Conservation (phyloP, 768 basidiomycete genomes). For the Podaxis sp. region DNA sequence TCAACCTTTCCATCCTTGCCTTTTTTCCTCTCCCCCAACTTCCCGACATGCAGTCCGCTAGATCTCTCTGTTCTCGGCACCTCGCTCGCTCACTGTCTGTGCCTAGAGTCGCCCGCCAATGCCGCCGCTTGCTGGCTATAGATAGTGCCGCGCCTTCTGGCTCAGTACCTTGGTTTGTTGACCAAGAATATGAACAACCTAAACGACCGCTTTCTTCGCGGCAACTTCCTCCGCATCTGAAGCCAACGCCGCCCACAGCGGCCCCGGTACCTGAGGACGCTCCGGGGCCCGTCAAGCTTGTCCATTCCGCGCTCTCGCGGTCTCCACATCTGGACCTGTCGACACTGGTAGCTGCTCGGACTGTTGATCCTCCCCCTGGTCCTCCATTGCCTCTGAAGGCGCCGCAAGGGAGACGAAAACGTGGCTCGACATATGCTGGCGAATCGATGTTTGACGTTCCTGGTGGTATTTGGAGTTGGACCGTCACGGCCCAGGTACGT, state of each 20-base stretch:
- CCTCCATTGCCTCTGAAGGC: constrained; percentile 56
- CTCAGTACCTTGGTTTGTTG: constrained; percentile 67
- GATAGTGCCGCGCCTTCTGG: not conserved
- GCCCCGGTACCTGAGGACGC: constrained; percentile 51
- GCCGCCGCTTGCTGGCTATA: not conserved
- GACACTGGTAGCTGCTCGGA: constrained; percentile 52
- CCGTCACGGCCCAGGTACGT: constrained; percentile 68
- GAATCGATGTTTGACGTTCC: constrained; percentile 52
- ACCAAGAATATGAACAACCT: constrained; percentile 31
- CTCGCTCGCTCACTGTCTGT: not conserved
- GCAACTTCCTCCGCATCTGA: constrained; percentile 27
- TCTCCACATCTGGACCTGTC: constrained; percentile 73
- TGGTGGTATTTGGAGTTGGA: constrained; percentile 75
- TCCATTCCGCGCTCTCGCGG: constrained; percentile 54
- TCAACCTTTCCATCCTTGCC: not conserved
- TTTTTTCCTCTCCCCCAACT: too few relatives aligned
- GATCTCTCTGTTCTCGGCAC: not conserved
- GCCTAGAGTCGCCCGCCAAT: not conserved
- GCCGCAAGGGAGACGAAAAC: constrained; percentile 62
- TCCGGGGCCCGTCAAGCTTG: constrained; percentile 49
- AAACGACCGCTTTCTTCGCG: constrained; percentile 24
- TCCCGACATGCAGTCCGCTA: too few relatives aligned
- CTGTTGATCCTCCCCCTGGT: constrained; percentile 50
- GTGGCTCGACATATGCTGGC: constrained; percentile 68
- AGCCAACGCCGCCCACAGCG: constrained; percentile 20